Evolutionary conservation across 2,329 filamentous ascomycete genomes (phyloP).

Genomic region (Rutstroemia sp.): DNA sequence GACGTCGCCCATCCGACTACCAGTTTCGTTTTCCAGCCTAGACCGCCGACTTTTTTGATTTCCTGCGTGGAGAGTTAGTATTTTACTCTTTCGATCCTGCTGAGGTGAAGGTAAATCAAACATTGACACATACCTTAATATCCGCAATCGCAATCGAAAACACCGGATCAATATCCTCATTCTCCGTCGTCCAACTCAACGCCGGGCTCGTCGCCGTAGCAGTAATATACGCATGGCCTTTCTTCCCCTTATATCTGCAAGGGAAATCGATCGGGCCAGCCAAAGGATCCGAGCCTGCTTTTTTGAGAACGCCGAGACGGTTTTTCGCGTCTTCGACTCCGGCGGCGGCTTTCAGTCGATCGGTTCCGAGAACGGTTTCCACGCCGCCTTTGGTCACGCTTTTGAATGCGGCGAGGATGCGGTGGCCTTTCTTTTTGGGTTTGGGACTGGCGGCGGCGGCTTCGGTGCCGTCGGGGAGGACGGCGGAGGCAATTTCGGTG

Average conservation of each 20-base stretch:
- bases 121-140: constrained; percentile 36
- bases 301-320: constrained; percentile 58
- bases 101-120: too few relatives aligned
- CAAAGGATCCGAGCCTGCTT: constrained; percentile 35
- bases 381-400: constrained; percentile 54
- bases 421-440: constrained; percentile 24
- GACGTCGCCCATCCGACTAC: constrained; percentile 74
- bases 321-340: constrained; percentile 57
- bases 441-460: constrained; percentile 4
- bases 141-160: constrained; percentile 67
- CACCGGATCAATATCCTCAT: constrained; percentile 47
- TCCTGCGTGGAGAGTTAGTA: constrained; percentile 34
- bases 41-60: constrained; percentile 70
- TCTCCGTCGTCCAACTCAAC: constrained; percentile 40
- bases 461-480: constrained; percentile 35
- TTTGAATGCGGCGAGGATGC: constrained; percentile 55
- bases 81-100: too few relatives aligned
- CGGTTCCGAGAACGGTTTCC: constrained; percentile 63
- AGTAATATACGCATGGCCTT: constrained; percentile 65
- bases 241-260: constrained; percentile 60
- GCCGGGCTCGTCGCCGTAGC: constrained; percentile 60
- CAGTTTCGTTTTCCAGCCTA: constrained; percentile 80
- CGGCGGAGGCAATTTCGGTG: constrained; percentile 25
- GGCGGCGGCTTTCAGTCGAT: constrained; percentile 56
- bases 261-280: constrained; percentile 73